phyloP scores from a whole-genome alignment of 2,329 filamentous ascomycete species.

The Pseudogymnoascus sp. region DNA sequence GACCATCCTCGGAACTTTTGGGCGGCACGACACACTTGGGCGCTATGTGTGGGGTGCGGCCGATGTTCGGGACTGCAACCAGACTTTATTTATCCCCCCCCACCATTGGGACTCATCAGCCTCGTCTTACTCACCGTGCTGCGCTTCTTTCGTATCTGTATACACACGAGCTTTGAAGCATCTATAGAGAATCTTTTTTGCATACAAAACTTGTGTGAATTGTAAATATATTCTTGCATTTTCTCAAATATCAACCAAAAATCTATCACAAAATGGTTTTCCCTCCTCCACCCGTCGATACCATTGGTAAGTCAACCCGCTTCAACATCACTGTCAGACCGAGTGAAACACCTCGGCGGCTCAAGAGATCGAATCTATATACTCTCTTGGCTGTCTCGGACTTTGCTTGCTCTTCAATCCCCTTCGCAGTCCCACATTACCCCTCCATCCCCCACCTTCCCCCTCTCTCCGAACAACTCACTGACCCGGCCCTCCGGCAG shows the following conservation, averaged over 20 bases:
- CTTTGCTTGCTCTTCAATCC: neutral
- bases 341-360: neutral
- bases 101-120: neutral
- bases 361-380: neutral
- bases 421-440: neutral
- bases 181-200: neutral
- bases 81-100: constrained; percentile 4
- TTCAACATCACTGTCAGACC: neutral
- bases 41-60: neutral
- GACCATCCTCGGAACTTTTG: neutral
- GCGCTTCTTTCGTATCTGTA: neutral
- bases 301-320: constrained; percentile 47
- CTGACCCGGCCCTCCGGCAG: constrained; percentile 31
- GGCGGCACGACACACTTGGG: neutral
- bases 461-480: neutral
- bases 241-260: neutral
- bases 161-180: neutral
- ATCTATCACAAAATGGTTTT: constrained; percentile 38
- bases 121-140: constrained; percentile 3
- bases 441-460: neutral
- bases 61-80: constrained; percentile 1
- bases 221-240: neutral
- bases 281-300: constrained; percentile 67
- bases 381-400: neutral
- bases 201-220: neutral